These are phyloP conservation scores for Neofusicoccum ribis DNA, from an alignment of 2,329 filamentous ascomycete species.

Conservation along the genomic window DNA sequence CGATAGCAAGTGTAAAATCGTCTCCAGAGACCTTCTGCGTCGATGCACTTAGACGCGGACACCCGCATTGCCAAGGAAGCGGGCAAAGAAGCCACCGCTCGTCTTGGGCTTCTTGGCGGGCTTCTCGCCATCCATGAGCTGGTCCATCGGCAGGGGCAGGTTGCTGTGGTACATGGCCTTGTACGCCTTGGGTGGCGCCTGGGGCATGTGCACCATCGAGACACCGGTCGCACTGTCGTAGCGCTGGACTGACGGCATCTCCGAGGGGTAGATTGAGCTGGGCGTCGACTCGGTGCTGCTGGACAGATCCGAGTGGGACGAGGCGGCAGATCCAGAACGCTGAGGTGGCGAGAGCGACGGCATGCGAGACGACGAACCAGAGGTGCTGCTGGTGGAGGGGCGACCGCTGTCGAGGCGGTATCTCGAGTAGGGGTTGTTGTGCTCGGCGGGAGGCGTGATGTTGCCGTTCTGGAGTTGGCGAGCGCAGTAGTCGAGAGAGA, in stretches of 20 bases:
- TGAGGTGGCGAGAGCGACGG: conserved; percentile 52
- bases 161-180: conserved; percentile 12
- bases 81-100: conserved; percentile 20
- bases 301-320: conserved; percentile 26
- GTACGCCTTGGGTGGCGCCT: conserved; percentile 30
- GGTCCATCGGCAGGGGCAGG: conserved; percentile 24
- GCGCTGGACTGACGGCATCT: conserved; percentile 32
- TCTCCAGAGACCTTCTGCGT: background rate
- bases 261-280: conserved; percentile 36
- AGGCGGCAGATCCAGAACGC: conserved; percentile 32
- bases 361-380: conserved; percentile 45
- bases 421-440: conserved; percentile 34
- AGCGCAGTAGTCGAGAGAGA: conserved; percentile 31
- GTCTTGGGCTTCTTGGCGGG: conserved; percentile 42
- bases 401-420: conserved; percentile 34
- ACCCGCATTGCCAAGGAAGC: conserved; percentile 18
- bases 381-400: conserved; percentile 32
- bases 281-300: conserved; percentile 32
- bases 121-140: conserved; percentile 34
- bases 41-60: background rate
- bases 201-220: conserved; percentile 46
- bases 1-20: background rate
- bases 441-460: conserved; percentile 34
- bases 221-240: conserved; percentile 45
- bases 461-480: conserved; percentile 43